Evolutionary conservation across 306 rosid species (phyloP).

Genomic region (Prunus davidiana): DNA sequence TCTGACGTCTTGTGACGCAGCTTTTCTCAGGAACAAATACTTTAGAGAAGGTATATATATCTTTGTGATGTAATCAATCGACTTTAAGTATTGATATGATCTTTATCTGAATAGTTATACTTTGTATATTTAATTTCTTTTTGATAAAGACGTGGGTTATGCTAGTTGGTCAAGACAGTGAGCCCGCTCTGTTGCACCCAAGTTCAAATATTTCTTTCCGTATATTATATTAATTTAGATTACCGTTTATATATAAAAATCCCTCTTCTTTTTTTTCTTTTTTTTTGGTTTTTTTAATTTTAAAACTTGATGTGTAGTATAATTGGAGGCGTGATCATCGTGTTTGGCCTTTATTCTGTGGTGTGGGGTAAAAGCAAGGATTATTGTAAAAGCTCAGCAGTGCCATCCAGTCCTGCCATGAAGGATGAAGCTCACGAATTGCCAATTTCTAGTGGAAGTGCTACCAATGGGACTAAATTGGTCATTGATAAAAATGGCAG

Average conservation of each 20-base stretch:
- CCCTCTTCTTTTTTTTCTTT: background rate
- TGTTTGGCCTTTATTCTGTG: slow-evolving; percentile 64
- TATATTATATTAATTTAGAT: too few relatives aligned
- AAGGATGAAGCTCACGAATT: slow-evolving; percentile 19
- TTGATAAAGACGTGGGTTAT: too few relatives aligned
- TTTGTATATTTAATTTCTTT: too few relatives aligned
- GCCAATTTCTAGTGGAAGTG: background rate
- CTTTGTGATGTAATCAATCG: background rate
- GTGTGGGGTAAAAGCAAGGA: slow-evolving; percentile 89
- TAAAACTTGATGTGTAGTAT: slow-evolving; percentile 27
- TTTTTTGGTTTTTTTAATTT: background rate
- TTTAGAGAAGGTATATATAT: background rate
- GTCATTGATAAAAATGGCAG: background rate
- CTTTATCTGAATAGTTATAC: too few relatives aligned
- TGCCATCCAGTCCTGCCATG: slow-evolving; percentile 19
- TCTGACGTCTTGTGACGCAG: background rate
- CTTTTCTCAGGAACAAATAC: background rate
- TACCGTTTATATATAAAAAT: background rate
- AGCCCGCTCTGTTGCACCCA: too few relatives aligned
- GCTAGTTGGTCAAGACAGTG: too few relatives aligned
- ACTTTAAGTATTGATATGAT: background rate
- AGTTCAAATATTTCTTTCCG: too few relatives aligned
- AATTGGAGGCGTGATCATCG: slow-evolving; percentile 62
- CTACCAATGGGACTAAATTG: background rate
- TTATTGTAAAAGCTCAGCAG: slow-evolving; percentile 17